These are phyloP conservation scores for Catenaria anguillulae DNA, from an alignment of 371 early-diverging fungal genomes.

Conservation along the genomic window DNA sequence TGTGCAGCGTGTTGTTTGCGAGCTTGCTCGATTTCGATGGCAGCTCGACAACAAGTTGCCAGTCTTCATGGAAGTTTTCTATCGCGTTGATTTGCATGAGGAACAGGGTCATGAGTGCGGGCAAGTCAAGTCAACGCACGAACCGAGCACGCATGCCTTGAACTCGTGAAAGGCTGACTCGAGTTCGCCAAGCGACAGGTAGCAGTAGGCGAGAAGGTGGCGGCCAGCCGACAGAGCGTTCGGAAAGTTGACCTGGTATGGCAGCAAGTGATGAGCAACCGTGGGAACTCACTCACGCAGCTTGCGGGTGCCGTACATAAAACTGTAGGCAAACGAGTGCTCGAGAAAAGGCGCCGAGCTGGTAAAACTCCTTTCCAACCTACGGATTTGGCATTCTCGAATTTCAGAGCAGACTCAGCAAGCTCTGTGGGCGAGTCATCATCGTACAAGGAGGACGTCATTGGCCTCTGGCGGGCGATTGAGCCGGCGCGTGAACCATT, in stretches of 20 bases:
- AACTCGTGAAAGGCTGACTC: constrained; percentile 32
- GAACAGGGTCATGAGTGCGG: no score
- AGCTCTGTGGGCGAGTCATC: constrained; percentile 19
- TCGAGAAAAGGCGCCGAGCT: constrained; percentile 35
- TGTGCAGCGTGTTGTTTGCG: constrained; percentile 2
- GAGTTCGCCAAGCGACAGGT: constrained; percentile 27
- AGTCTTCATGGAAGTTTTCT: constrained; percentile 40
- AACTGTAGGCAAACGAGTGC: constrained; percentile 31
- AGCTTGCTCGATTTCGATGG: constrained; percentile 28
- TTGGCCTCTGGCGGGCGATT: constrained; percentile 27
- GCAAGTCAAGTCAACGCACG: no score
- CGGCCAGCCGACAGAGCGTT: constrained; percentile 25
- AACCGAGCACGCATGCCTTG: constrained; percentile 36
- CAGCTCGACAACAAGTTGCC: constrained; percentile 45
- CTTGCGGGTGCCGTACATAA: no score
- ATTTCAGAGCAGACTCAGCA: not conserved
- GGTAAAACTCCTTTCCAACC: constrained; percentile 38
- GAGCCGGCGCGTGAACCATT: constrained; percentile 32
- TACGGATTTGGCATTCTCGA: no score
- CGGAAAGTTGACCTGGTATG: constrained; percentile 30
- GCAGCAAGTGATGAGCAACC: no score
- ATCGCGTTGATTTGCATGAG: not conserved
- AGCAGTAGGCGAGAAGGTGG: constrained; percentile 37
- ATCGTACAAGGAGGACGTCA: constrained; percentile 34
- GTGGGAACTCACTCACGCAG: constrained; percentile 2